phyloP scores from a whole-genome alignment of 176 grass and related monocot species.

The Ananas comosus region DNA sequence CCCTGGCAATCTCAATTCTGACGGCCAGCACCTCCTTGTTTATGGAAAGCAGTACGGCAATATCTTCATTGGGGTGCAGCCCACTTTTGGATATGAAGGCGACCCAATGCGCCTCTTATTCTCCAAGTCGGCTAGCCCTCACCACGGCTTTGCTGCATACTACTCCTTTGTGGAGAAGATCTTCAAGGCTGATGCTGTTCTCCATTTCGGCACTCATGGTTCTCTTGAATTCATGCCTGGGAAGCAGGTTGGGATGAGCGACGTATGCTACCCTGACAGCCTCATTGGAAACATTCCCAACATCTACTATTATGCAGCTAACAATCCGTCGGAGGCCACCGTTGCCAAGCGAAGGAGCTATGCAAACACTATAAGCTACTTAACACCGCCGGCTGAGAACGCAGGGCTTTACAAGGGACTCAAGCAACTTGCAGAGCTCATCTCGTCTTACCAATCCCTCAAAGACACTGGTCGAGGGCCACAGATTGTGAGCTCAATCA shows the following conservation, averaged over 20 bases:
- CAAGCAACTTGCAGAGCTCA: constrained; percentile 96
- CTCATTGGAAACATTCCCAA: constrained; percentile 98
- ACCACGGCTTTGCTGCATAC: constrained; percentile 94
- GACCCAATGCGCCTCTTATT: constrained; percentile 97
- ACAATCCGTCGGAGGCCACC: constrained; percentile 96
- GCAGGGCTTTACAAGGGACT: constrained; percentile 98
- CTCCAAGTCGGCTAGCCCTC: constrained; percentile 91
- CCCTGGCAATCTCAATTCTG: constrained; percentile 91
- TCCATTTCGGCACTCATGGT: constrained; percentile 91
- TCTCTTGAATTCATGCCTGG: constrained; percentile 98
- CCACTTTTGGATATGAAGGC: constrained; percentile 93
- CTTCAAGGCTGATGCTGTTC: constrained; percentile 88
- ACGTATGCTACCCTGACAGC: constrained; percentile 88
- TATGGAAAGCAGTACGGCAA: constrained; percentile 97
- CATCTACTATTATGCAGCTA: constrained; percentile 99
- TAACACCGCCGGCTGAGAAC: constrained; percentile 94
- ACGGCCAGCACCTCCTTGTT: constrained; percentile 82
- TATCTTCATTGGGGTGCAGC: constrained; percentile 92
- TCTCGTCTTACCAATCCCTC: constrained; percentile 91
- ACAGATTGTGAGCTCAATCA: constrained; percentile 92
- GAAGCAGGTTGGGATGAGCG: constrained; percentile 98
- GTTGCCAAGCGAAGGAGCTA: constrained; percentile 95
- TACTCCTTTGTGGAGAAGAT: constrained; percentile 98
- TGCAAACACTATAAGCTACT: constrained; percentile 97
- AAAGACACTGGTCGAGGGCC: constrained; percentile 87